Evolutionary conservation across 331 rosid genomes (phyloP).

Genomic region (Spiraea crenata): DNA sequence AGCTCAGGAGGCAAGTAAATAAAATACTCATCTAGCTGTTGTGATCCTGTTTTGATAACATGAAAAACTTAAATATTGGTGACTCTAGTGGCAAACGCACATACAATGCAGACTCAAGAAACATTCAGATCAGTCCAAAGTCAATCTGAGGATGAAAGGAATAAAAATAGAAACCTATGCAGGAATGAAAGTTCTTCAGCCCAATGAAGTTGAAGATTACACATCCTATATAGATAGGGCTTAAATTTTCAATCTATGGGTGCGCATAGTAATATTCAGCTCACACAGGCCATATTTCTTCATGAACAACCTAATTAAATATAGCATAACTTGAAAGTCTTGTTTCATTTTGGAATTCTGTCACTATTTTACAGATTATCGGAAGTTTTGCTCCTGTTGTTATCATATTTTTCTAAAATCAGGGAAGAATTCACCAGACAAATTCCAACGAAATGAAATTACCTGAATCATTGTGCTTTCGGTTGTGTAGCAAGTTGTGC

Average conservation of each 20-base stretch:
- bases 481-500: conserved; percentile 78
- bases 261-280: background rate
- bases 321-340: background rate
- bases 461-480: conserved; percentile 66
- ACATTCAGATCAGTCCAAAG: conserved; percentile 25
- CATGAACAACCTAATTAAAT: background rate
- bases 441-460: conserved; percentile 25
- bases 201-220: conserved; percentile 10
- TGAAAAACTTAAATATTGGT: background rate
- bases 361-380: background rate
- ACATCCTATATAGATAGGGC: background rate
- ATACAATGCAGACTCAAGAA: conserved; percentile 14
- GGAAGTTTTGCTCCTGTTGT: no score
- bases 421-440: background rate
- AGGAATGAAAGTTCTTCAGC: background rate
- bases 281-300: background rate
- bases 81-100: conserved; percentile 10
- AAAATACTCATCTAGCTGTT: conserved; percentile 58
- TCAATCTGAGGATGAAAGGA: conserved; percentile 4
- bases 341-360: background rate
- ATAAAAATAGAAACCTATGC: background rate
- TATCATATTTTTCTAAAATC: no score
- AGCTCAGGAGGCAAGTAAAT: conserved; percentile 75
- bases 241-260: background rate
- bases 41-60: conserved; percentile 53